Conservation (phyloP, 805 yeast genomes). For the Yamadazyma philogaea region DNA sequence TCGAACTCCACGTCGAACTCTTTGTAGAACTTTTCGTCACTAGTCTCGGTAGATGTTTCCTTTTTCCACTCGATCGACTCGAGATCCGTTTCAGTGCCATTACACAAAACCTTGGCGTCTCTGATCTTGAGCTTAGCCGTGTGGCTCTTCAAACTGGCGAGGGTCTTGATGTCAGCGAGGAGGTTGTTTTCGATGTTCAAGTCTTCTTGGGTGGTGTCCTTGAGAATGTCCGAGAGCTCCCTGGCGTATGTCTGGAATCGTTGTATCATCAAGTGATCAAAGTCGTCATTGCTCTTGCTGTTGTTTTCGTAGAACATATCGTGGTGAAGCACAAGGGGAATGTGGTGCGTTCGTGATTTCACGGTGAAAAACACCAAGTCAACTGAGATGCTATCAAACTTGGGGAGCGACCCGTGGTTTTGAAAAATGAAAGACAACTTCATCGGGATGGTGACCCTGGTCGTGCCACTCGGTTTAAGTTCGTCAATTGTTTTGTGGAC, state of each 20-base stretch:
- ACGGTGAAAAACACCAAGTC: slow-evolving; percentile 31
- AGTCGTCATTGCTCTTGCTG: slow-evolving; percentile 25
- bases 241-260: slow-evolving; percentile 31
- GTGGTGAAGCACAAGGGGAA: slow-evolving; percentile 34
- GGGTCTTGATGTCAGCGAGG: slow-evolving; percentile 27
- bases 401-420: slow-evolving; percentile 17
- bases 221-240: slow-evolving; percentile 24
- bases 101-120: slow-evolving; percentile 5
- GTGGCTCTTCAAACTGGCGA: slow-evolving; percentile 30
- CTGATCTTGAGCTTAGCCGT: slow-evolving; percentile 25
- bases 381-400: slow-evolving; percentile 22
- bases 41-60: not conserved
- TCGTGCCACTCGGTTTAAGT: not conserved
- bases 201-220: slow-evolving; percentile 22
- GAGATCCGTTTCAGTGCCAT: slow-evolving; percentile 1
- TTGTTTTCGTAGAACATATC: slow-evolving; percentile 35
- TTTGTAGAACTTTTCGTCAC: slow-evolving; percentile 4
- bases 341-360: slow-evolving; percentile 29
- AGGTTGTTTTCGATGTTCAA: slow-evolving; percentile 26
- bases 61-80: slow-evolving; percentile 9
- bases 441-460: slow-evolving; percentile 9
- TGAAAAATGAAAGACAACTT: slow-evolving; percentile 17
- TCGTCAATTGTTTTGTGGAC: slow-evolving; percentile 8
- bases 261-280: slow-evolving; percentile 29
- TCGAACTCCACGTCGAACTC: slow-evolving; percentile 20